Base-by-base conservation (phyloP, 768 basidiomycete species). In the Tephrocybe sp. region DNA sequence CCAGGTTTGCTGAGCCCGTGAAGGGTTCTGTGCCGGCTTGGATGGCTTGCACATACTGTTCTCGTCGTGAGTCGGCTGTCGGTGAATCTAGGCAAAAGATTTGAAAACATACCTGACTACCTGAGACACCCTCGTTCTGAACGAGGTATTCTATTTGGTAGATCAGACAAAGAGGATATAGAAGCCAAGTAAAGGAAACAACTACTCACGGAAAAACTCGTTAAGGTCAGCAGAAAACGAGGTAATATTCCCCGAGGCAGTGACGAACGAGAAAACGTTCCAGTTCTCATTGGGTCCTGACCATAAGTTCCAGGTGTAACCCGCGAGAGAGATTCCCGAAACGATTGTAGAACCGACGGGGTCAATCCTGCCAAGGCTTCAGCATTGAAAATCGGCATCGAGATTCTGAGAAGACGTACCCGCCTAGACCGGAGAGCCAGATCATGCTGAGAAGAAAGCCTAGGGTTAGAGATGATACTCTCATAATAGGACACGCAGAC, bases 21-120 rank as follows among this genome's bases (percentile, higher is more conserved):
- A 81, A 81, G 0, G 80, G 69, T 61, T 82, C 81, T 2, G 78
- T 79, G 16, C 81, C 82, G 1, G 79, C 65, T 60, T 82, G 77
- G 32, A 84, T 75, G 7, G 71, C 65, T 64, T 83, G 79, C 37
- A 83, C 60, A 54, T 64, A 82, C 79, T 79, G 50, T 15, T 7
- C 18, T 12, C n/a, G n/a, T n/a, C n/a, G n/a, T 24, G 36, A 34
- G 25, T 26, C 31, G 30, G 12, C 19, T 30, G n/a, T n/a, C 26
- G 37, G 22, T 36, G 15, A 44, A 19, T 7, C 6, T 43, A 35
- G 16, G 18, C 16, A 19, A 19, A n/a, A 42, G 34, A 28, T 0
- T 27, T 35, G 28, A 18, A 22, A 28, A 50, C 64, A 46, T 51
- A 78, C 78, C 63, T 78, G 77, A 9, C 70, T 71, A 18, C 67